Conservation (phyloP, 2,329 filamentous ascomycete species). For the Phoma sp. region DNA sequence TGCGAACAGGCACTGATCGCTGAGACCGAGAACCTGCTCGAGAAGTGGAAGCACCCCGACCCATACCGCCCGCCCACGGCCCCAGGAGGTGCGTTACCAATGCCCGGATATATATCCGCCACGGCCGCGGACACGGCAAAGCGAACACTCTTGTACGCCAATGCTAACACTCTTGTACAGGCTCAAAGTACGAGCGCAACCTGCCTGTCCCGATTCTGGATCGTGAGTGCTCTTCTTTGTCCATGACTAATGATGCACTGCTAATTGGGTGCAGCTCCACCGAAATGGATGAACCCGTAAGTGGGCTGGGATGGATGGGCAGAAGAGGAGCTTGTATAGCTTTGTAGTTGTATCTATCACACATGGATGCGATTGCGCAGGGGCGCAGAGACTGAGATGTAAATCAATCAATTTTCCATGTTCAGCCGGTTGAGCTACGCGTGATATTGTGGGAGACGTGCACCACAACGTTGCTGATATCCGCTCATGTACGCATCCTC, state of each 20-base stretch:
- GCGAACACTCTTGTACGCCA: conserved; percentile 26
- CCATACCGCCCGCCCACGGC: conserved; percentile 89
- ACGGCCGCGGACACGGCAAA: conserved; percentile 30
- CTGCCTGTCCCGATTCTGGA: conserved; percentile 79
- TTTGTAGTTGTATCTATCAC: conserved; percentile 23
- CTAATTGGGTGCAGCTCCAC: conserved; percentile 41
- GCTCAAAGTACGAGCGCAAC: conserved; percentile 96
- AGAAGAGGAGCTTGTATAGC: conserved; percentile 14
- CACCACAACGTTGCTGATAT: background rate
- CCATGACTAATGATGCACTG: conserved; percentile 8
- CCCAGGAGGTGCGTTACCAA: conserved; percentile 75
- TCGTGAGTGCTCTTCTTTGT: conserved; percentile 66
- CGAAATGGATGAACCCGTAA: conserved; percentile 47
- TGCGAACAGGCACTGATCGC: conserved; percentile 74
- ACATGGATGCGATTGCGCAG: conserved; percentile 11
- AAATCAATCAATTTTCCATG: conserved; percentile 14
- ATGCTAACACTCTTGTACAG: conserved; percentile 56
- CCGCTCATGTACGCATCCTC: background rate
- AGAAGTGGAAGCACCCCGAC: conserved; percentile 98
- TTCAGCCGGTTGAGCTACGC: background rate
- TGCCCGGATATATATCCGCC: conserved; percentile 29
- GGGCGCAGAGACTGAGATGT: conserved; percentile 9
- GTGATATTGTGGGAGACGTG: background rate
- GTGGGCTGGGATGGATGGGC: conserved; percentile 5
- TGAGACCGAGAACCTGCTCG: conserved; percentile 86